Evolutionary conservation across 1,284 basidiomycete genomes (phyloP), one percentile per base, ranked within the genome.

Genomic region (Microbotryum silenes-acaulis): DNA sequence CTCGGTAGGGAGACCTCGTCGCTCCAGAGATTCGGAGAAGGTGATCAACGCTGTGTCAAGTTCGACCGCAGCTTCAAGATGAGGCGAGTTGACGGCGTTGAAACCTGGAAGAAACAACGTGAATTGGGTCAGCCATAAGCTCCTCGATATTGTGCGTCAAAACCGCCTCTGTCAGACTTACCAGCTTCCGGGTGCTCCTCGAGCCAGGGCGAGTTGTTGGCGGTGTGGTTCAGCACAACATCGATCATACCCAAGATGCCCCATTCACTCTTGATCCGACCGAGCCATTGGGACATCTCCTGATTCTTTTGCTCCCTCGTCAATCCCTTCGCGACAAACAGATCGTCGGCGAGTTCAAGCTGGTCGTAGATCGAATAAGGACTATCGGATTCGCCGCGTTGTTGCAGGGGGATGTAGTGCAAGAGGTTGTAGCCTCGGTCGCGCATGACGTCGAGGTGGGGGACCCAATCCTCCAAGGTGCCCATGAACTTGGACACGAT

Each of bases 401-500:
- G 86, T 74, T 97, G 92, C 18, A 97, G 79, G 1, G 92, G 92
- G 1, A 92, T 89, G 80, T 89, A 97, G 74, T 97, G 93, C 50
- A 97, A 78, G 73, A 74, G 74, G 67, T 91, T 97, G 79, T 97
- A 97, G 0, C 93, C 92, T 56, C 92, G 80, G 63, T 89, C 81
- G 62, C 84, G 83, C 6, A 89, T 87, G 75, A 92, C 89, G 56
- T 82, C 80, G 68, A 93, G 87, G 73, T 89, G 83, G 8, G 81
- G 79, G 51, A 78, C 81, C 92, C 93, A 97, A 42, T 84, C 78
- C 14, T 78, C 75, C 33, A 90, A 76, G 2, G 85, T 81, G 2
- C 91, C 93, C 89, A 96, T 94, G 93, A 93, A 97, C 76, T 97
- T 97, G 3, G 91, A 92, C 51, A 97, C 85, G 51, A 92, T 80